Evolutionary conservation across 2,329 filamentous ascomycete species (phyloP).

Genomic region (Botrytis pseudocinerea): DNA sequence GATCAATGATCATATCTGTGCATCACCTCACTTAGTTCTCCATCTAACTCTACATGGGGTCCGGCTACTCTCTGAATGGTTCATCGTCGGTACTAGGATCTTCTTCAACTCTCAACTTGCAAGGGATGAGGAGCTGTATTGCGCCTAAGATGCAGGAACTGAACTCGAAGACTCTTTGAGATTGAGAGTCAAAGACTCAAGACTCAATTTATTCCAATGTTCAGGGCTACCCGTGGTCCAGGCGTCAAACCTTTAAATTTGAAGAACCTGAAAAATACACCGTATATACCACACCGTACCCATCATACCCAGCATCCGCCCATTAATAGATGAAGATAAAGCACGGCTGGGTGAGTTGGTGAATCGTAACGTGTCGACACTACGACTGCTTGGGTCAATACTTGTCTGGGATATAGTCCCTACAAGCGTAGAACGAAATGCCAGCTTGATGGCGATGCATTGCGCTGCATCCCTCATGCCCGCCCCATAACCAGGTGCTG

Average conservation of each 20-base stretch:
- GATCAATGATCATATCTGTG: constrained; percentile 10
- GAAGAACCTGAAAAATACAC: not conserved
- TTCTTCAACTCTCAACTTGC: not conserved
- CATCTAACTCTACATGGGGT: not conserved
- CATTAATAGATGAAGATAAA: constrained; percentile 1
- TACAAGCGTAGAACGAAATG: constrained; percentile 16
- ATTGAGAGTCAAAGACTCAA: not conserved
- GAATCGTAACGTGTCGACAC: not conserved
- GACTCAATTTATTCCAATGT: not conserved
- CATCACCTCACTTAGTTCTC: not conserved
- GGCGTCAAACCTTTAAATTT: not conserved
- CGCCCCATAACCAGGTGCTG: not conserved
- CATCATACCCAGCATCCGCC: not conserved
- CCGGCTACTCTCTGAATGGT: constrained; percentile 10
- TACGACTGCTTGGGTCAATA: not conserved
- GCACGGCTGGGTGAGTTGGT: not conserved
- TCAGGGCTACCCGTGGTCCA: constrained; percentile 11
- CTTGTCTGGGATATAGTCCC: constrained; percentile 3
- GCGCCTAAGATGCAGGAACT: constrained; percentile 14
- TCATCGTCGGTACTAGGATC: constrained; percentile 15
- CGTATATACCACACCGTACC: not conserved
- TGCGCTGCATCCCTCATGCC: not conserved
- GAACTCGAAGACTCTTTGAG: constrained; percentile 4
- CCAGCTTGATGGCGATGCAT: constrained; percentile 4
- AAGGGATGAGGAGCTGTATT: constrained; percentile 8